These are phyloP conservation scores for Phycomyces blakesleeanus DNA, from an alignment of 192 early-diverging fungal genomes.

Conservation along the genomic window DNA sequence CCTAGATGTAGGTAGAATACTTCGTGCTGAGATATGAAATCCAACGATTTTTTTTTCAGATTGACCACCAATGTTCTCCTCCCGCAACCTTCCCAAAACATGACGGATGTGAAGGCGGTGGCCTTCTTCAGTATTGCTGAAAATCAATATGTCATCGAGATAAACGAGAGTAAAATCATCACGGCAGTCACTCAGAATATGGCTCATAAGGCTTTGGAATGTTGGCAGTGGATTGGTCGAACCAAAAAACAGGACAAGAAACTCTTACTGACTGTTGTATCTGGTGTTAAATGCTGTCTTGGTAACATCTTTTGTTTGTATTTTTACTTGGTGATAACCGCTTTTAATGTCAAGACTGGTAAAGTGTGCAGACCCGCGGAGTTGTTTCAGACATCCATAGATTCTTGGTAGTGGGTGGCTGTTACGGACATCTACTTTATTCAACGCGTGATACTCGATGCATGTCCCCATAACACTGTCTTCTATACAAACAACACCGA, in stretches of 20 bases:
- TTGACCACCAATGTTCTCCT: slow-evolving; percentile 10
- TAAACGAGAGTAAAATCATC: slow-evolving; percentile 34
- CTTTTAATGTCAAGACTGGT: slow-evolving; percentile 39
- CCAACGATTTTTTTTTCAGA: slow-evolving; percentile 22
- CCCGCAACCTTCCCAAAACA: slow-evolving; percentile 10
- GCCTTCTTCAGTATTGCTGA: slow-evolving; percentile 24
- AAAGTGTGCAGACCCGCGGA: slow-evolving; percentile 31
- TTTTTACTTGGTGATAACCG: slow-evolving; percentile 43
- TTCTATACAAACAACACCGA: slow-evolving; percentile 37
- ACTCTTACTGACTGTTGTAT: slow-evolving; percentile 19
- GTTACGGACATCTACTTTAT: slow-evolving; percentile 40
- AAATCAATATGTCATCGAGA: slow-evolving; percentile 45
- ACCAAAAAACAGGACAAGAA: slow-evolving; percentile 24
- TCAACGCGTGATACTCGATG: slow-evolving; percentile 45
- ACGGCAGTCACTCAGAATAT: not conserved
- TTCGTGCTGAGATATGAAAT: slow-evolving; percentile 14
- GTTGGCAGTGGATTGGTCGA: slow-evolving; percentile 20
- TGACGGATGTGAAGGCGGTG: slow-evolving; percentile 25
- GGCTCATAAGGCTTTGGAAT: slow-evolving; percentile 21
- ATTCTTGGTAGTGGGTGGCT: slow-evolving; percentile 50
- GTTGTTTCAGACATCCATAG: slow-evolving; percentile 33
- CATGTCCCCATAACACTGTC: slow-evolving; percentile 23
- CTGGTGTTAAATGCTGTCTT: slow-evolving; percentile 38
- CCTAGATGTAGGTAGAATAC: slow-evolving; percentile 18
- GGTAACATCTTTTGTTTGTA: slow-evolving; percentile 25